Base-by-base conservation (phyloP, 2,329 filamentous ascomycete species). In the Aspergillus niger region DNA sequence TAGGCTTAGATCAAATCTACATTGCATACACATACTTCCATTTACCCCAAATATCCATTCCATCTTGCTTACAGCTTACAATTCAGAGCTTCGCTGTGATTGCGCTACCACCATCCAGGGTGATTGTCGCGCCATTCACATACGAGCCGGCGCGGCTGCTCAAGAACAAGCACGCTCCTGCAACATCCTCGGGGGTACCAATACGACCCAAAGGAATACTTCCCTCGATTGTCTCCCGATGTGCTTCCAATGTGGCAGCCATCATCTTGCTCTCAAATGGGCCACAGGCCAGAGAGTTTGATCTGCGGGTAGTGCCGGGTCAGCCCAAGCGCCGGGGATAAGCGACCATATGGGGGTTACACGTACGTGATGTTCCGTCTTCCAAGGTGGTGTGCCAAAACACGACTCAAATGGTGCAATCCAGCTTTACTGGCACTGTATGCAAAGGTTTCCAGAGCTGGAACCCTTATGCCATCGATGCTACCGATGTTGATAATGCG, bases 221-320 rank as follows among this genome's bases (percentile, higher is more conserved):
- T 0, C 75, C 77, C 47, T 80, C 76, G 20, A 86, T 76, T 2
- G 75, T 74, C 43, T 84, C 81, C 54, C 77, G 76, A 57, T 79
- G 83, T 57, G 80, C 78, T 32, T 81, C 71, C 49, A 86, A 72
- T 0, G 82, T 83, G 32, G 80, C 82, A n/a, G 76, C 79, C 64
- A 83, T 84, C 82, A 84, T 84, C 50, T 82, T 81, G 30, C 79
- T 82, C 48, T 82, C 76, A 64, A 84, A 84, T 59, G 89, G 89
- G 3, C 89, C 89, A 62, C 89, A 91, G 5, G 89, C 89, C 58
- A 92, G 76, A 3, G 86, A 86, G 71, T 92, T 92, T 63, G 81
- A 83, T 26, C 78, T 80, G 56, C 30, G 51, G 76, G 51, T 17
- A 43, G n/a, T 38, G 20, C n/a, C 47, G 47, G 8, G 13, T 59